Evolutionary conservation across 805 yeast species (phyloP), one percentile per base, ranked within the genome.

Genomic region (Schwanniomyces vanrijiae): DNA sequence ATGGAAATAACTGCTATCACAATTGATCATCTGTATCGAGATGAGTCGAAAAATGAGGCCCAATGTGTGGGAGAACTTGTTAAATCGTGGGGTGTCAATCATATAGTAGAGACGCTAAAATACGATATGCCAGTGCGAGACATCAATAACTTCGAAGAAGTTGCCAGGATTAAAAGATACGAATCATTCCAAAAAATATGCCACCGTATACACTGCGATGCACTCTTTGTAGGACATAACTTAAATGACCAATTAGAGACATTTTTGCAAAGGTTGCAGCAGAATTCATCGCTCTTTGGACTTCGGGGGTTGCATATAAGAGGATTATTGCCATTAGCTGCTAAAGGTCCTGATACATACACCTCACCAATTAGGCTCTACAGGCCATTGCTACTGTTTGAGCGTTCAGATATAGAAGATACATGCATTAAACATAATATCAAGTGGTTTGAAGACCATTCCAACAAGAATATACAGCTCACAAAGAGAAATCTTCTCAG

Each of bases 221-320:
- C 71, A n/a, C 47, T 88, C 4, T 60, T 82, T 19, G 65, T 83
- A 35, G 96, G 86, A 0, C 96, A 88, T 55, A 88, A 82, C 53
- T 56, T 70, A 40, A 82, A 88, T 56, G 96, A 88, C 60, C 90
- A 86, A 55, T 45, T 84, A 11, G 96, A 88, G 56, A 85, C 92
- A 0, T 83, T 77, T 50, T 50, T 84, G 19, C 73, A 83, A 58
- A 62, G 95, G 29, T 65, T 86, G 19, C 61, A 56, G 42, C 62
- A 58, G 45, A 64, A 65, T 43, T 68, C 75, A 2, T 66, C 75
- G 10, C 42, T 73, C 4, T 68, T 75, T 61, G 95, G 95, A 0
- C 66, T 86, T 7, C 69, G 73, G 1, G 86, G 89, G 0, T 82
- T 86, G 72, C 58, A 55, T 31, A 53, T 57, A 2, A 25, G 28